Percentiles rank a stretch among this genome's conserved stretches.
These are phyloP conservation scores for Goniomonas avonlea DNA, from an alignment of 78 protist species.

Conservation along the genomic window DNA sequence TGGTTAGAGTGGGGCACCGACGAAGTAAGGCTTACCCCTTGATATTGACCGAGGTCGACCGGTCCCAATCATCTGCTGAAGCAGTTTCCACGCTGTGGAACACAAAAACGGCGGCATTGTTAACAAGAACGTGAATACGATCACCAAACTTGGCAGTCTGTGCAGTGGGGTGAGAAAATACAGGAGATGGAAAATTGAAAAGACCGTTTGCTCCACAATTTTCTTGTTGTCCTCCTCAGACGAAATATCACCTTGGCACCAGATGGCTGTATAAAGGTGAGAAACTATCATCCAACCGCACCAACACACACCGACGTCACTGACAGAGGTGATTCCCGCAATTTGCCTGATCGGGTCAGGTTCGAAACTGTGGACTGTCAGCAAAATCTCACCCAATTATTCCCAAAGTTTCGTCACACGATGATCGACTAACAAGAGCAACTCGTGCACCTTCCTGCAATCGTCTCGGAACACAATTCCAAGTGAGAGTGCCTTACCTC, in stretches of 20 bases:
- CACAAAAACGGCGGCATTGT: slow-evolving; percentile 6
- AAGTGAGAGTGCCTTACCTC: too few species aligned
- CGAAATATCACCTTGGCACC: neutral
- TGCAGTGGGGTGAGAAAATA: too few species aligned
- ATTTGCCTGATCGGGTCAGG: neutral
- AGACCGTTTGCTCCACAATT: neutral
- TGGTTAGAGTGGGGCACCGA: too few species aligned
- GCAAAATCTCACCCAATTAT: too few species aligned
- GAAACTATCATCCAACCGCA: too few species aligned
- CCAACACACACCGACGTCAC: too few species aligned
- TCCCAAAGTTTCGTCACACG: neutral
- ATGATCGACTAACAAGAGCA: neutral
- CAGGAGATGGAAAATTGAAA: too few species aligned
- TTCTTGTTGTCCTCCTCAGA: neutral
- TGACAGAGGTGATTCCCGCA: neutral
- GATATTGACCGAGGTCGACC: slow-evolving; percentile 5
- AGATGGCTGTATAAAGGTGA: neutral
- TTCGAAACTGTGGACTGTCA: too few species aligned
- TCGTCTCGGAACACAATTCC: too few species aligned
- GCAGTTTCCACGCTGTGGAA: neutral
- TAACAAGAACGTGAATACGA: neutral
- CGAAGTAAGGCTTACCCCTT: too few species aligned
- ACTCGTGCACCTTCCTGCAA: slow-evolving; percentile 13
- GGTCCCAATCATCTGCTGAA: neutral
- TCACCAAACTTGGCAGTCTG: slow-evolving; percentile 9